A percentile compares a stretch with the other conserved stretches of the same genome.
These are phyloP conservation scores for Ceratocystis eucalypticola DNA, from an alignment of 2,329 filamentous ascomycete species.

Conservation along the genomic window DNA sequence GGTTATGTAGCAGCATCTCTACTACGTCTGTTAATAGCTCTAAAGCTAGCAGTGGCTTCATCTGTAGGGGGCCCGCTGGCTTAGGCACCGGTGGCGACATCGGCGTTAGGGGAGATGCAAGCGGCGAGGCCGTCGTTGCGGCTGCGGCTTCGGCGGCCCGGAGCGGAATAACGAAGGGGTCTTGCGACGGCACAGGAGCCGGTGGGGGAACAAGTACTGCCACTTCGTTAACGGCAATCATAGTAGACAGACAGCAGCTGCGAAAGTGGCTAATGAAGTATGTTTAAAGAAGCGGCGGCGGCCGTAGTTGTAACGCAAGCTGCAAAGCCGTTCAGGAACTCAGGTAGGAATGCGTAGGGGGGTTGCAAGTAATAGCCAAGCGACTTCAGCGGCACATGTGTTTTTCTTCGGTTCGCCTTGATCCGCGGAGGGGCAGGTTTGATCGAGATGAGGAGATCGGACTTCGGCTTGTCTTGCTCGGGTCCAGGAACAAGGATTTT, in stretches of 20 bases:
- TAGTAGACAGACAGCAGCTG: not conserved
- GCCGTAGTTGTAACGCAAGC: no score
- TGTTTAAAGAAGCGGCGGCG: not conserved
- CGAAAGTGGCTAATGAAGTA: not conserved
- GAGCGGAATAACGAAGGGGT: constrained; percentile 25
- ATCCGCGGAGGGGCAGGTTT: not conserved
- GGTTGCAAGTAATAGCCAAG: not conserved
- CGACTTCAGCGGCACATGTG: not conserved
- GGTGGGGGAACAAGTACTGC: constrained; percentile 28
- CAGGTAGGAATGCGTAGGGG: not conserved
- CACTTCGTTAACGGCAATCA: constrained; percentile 4
- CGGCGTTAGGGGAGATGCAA: constrained; percentile 22
- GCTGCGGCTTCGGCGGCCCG: constrained; percentile 8
- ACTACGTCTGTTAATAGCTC: constrained; percentile 62
- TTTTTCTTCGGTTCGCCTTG: not conserved
- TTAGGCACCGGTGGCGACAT: constrained; percentile 23
- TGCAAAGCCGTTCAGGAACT: no score
- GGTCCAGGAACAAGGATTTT: not conserved
- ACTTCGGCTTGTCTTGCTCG: not conserved
- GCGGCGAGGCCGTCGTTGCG: constrained; percentile 1
- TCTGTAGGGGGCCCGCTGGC: constrained; percentile 30
- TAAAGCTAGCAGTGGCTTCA: constrained; percentile 60
- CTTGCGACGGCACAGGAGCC: constrained; percentile 31
- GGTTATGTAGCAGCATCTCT: constrained; percentile 56
- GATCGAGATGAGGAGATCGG: not conserved